These are phyloP conservation scores for Fragilaria crotonensis DNA, from an alignment of 108 stramenopile species.

Conservation along the genomic window DNA sequence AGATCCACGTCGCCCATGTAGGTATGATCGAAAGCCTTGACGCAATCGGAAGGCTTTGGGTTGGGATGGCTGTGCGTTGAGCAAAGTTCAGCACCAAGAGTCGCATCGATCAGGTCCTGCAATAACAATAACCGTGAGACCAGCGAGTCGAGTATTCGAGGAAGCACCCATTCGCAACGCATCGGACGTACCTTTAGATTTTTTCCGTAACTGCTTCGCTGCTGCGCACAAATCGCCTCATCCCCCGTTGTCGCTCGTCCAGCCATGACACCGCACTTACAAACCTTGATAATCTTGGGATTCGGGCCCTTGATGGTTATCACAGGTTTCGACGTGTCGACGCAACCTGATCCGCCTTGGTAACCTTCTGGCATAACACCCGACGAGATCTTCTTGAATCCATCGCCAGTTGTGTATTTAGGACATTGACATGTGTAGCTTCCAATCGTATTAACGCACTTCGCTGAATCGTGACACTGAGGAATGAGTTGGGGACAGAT, in stretches of 20 bases:
- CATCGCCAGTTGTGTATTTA: conserved; percentile 75
- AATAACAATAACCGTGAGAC: no score
- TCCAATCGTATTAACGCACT: conserved; percentile 77
- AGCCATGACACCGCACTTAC: conserved; percentile 59
- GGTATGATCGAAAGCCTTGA: conserved; percentile 66
- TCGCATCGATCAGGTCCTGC: conserved; percentile 53
- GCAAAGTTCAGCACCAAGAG: conserved; percentile 79
- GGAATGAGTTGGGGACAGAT: conserved; percentile 71
- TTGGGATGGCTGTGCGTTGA: conserved; percentile 46
- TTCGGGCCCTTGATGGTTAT: conserved; percentile 72
- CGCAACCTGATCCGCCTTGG: conserved; percentile 82
- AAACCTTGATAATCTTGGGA: conserved; percentile 71
- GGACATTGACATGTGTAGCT: conserved; percentile 87
- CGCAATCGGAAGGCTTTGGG: conserved; percentile 54
- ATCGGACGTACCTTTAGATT: conserved; percentile 53
- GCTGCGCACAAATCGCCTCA: conserved; percentile 23
- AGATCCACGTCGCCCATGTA: conserved; percentile 70
- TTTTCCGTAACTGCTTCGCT: conserved; percentile 47
- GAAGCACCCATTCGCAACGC: background rate
- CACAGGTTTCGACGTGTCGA: conserved; percentile 73
- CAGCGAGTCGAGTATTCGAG: background rate
- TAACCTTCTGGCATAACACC: conserved; percentile 50
- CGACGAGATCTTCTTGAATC: conserved; percentile 44
- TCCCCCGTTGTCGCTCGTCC: conserved; percentile 20
- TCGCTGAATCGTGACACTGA: conserved; percentile 78